A percentile compares a stretch with the other conserved stretches of the same genome.
Conservation (phyloP, 495 filamentous ascomycete species). For the Ramalina intermedia region DNA sequence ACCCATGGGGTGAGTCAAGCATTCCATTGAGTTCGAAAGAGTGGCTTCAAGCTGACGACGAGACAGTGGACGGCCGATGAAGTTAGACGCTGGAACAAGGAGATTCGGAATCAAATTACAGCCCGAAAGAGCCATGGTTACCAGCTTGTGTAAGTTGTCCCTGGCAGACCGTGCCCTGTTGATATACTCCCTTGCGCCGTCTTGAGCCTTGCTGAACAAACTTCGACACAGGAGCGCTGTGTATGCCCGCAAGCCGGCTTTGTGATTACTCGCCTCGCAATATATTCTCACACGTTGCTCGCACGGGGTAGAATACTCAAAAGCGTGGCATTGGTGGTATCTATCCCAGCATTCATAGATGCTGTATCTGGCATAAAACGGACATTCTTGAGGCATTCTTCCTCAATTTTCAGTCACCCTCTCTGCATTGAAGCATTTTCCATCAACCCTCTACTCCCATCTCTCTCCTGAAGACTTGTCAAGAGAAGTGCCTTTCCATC, state of each 20-base stretch:
- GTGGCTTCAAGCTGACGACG: slow-evolving; percentile 11
- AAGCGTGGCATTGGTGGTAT: no score
- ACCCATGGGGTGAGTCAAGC: slow-evolving; percentile 26
- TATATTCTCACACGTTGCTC: no score
- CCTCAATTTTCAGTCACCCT: no score
- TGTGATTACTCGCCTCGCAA: background rate
- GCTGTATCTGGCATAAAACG: no score
- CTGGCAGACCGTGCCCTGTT: slow-evolving; percentile 1
- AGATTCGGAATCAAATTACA: slow-evolving; percentile 9
- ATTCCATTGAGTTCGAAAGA: no score
- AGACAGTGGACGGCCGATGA: slow-evolving; percentile 14
- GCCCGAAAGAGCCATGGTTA: slow-evolving; percentile 21
- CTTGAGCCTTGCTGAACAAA: slow-evolving; percentile 6
- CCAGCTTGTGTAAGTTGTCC: slow-evolving; percentile 15
- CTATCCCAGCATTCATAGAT: no score
- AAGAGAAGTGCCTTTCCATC: no score
- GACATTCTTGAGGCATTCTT: no score
- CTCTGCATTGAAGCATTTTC: no score
- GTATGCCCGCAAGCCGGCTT: slow-evolving; percentile 15
- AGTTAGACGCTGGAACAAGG: slow-evolving; percentile 12
- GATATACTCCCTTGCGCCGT: background rate
- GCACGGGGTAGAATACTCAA: no score
- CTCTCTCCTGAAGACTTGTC: no score
- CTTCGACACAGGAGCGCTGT: slow-evolving; percentile 15
- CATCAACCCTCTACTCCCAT: no score